These are phyloP conservation scores for Gossypium laxum DNA, from an alignment of 441 rosid genomes.

Conservation along the genomic window DNA sequence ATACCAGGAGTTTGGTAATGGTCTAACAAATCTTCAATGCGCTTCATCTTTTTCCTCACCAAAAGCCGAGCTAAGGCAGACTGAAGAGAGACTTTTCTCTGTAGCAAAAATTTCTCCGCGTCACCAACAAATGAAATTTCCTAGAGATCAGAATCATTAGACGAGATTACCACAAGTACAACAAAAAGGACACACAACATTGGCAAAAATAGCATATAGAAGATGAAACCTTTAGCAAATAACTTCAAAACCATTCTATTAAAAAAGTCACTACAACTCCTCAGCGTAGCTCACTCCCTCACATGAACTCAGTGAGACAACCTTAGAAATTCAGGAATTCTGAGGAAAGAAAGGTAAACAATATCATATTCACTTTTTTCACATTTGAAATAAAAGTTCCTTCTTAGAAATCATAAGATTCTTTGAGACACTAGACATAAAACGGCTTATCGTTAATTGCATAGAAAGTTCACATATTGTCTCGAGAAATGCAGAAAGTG, in stretches of 20 bases:
- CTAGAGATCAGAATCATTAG: slow-evolving; percentile 27
- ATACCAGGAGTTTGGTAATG: slow-evolving; percentile 44
- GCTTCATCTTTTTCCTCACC: slow-evolving; percentile 50
- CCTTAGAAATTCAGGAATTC: neutral
- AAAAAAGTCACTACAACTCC: neutral
- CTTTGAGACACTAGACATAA: neutral
- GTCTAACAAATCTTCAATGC: slow-evolving; percentile 43
- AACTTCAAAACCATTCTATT: neutral
- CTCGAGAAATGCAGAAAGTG: neutral
- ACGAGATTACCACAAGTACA: slow-evolving; percentile 9
- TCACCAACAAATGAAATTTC: slow-evolving; percentile 45
- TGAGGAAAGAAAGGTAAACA: neutral
- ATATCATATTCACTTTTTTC: neutral
- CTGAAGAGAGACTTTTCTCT: slow-evolving; percentile 38
- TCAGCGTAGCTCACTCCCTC: neutral
- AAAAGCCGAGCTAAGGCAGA: slow-evolving; percentile 52
- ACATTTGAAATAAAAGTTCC: neutral
- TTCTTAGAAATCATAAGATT: neutral
- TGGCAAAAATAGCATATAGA: neutral
- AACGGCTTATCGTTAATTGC: neutral
- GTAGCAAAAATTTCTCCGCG: slow-evolving; percentile 62
- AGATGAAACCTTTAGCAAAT: neutral
- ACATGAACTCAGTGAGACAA: neutral
- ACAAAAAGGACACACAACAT: neutral
- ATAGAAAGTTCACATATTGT: neutral